Conservation (phyloP, 1,139 yeast genomes). For the Geotrichum aggregatum region DNA sequence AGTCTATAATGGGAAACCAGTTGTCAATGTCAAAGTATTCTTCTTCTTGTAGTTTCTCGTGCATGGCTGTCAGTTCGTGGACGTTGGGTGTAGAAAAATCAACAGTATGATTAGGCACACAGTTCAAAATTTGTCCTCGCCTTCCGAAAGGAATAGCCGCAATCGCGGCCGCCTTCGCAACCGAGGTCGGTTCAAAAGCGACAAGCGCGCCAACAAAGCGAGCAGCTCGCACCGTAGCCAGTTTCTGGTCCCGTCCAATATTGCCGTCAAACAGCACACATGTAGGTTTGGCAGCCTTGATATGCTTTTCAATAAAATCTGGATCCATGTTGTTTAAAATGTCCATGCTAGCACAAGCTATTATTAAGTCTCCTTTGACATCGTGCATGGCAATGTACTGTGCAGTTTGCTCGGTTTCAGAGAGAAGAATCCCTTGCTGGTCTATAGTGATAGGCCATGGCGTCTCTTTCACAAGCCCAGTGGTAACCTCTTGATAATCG, state of each 20-base stretch:
- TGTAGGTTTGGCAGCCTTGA: conserved; percentile 34
- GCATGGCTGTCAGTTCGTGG: conserved; percentile 55
- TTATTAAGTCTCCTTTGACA: conserved; percentile 54
- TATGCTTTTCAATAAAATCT: conserved; percentile 40
- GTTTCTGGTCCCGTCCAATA: conserved; percentile 46
- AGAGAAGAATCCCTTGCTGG: conserved; percentile 42
- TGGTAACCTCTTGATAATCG: conserved; percentile 47
- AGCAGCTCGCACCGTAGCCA: conserved; percentile 39
- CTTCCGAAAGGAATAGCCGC: conserved; percentile 28
- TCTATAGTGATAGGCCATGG: conserved; percentile 36
- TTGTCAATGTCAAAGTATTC: conserved; percentile 58
- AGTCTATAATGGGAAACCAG: conserved; percentile 75
- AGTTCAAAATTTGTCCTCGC: conserved; percentile 16
- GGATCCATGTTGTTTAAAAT: conserved; percentile 53
- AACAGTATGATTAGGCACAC: conserved; percentile 40
- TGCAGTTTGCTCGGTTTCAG: conserved; percentile 47
- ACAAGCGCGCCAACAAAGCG: conserved; percentile 36
- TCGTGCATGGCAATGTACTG: conserved; percentile 71
- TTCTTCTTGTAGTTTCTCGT: conserved; percentile 45
- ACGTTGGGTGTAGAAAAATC: conserved; percentile 64
- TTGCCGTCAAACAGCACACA: conserved; percentile 67
- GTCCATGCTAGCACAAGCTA: conserved; percentile 84
- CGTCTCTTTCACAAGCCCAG: conserved; percentile 39
- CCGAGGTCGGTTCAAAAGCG: conserved; percentile 75
- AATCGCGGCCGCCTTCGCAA: conserved; percentile 48